These are phyloP conservation scores for Calonectria pteridis DNA, from an alignment of 2,329 filamentous ascomycete genomes.

Conservation along the genomic window DNA sequence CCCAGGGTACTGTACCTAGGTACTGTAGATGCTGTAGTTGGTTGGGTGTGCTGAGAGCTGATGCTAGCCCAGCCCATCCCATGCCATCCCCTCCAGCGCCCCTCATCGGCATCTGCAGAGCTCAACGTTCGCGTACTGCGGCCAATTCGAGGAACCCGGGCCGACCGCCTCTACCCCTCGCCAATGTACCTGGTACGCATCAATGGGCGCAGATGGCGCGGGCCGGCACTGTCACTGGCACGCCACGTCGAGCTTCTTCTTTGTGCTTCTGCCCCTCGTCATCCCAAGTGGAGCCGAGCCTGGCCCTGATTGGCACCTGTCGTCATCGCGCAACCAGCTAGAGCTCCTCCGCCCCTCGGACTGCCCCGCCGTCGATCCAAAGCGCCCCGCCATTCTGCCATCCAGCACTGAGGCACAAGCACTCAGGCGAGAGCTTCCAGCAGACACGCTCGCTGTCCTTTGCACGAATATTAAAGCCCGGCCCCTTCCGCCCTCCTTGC, in stretches of 20 bases:
- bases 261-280: conserved; percentile 42
- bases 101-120: background rate
- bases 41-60: background rate
- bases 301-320: conserved; percentile 39
- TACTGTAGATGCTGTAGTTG: background rate
- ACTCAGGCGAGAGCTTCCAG: conserved; percentile 30
- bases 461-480: conserved; percentile 24
- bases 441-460: conserved; percentile 17
- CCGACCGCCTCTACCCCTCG: background rate
- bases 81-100: background rate
- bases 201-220: conserved; percentile 12
- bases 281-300: conserved; percentile 40
- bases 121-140: conserved; percentile 18
- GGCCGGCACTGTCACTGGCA: background rate
- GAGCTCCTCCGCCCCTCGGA: conserved; percentile 18
- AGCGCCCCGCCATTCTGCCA: conserved; percentile 45
- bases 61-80: background rate
- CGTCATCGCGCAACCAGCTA: conserved; percentile 37
- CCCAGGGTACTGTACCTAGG: background rate
- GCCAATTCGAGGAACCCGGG: background rate
- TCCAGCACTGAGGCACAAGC: conserved; percentile 19
- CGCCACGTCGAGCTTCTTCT: conserved; percentile 37
- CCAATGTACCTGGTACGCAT: background rate
- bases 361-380: conserved; percentile 46
- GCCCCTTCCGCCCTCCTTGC: conserved; percentile 16